Evolutionary conservation across 116 monocot genomes (phyloP), one percentile per base, ranked within the genome.

Genomic region (Thalassia testudinum): DNA sequence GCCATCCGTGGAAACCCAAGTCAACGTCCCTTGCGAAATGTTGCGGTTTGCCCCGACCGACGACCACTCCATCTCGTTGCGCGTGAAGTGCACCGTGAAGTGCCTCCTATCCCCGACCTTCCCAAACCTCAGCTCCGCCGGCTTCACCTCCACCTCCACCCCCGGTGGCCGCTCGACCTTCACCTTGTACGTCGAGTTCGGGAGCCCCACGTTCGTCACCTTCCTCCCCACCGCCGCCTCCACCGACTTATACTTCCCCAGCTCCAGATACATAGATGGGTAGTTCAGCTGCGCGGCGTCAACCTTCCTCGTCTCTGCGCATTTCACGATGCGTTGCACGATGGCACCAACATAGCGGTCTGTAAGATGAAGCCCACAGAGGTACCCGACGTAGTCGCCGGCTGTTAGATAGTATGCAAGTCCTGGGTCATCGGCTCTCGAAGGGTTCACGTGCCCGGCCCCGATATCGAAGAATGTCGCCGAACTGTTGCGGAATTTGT

Each of bases 261-360:
- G 78, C 14, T 63, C 43, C 14, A 82, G 70, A 8, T 78, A 57
- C 2, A 87, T 72, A 12, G 87, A 87, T 7, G 87, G 87, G 53
- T 87, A 87, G 67, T 87, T 87, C 24, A 87, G 72, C 42, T 61
- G 72, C 65, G 81, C 75, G 17, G 26, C 12, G 50, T 72, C 70
- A 21, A 20, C 37, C 12, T 52, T 19, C 42, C 62, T 50, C 0
- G 62, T 45, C 4, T 59, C 59, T 3, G 20, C n/a, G 60, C 87
- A 87, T 56, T 65, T 82, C 37, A 52, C 37, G 49, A 68, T 73
- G 14, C 52, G 22, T 59, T 78, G 81, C 1, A 75, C 78, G 37
- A 87, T 72, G 42, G 67, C 67, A 55, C 66, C 72, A 19, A 87
- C 66, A 48, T 87, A 66, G 0, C 47, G 2, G 19, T 52, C 42